Evolutionary conservation across 2,329 filamentous ascomycete genomes (phyloP), one percentile per base, ranked within the genome.

Genomic region (Xylariaceae sp.): DNA sequence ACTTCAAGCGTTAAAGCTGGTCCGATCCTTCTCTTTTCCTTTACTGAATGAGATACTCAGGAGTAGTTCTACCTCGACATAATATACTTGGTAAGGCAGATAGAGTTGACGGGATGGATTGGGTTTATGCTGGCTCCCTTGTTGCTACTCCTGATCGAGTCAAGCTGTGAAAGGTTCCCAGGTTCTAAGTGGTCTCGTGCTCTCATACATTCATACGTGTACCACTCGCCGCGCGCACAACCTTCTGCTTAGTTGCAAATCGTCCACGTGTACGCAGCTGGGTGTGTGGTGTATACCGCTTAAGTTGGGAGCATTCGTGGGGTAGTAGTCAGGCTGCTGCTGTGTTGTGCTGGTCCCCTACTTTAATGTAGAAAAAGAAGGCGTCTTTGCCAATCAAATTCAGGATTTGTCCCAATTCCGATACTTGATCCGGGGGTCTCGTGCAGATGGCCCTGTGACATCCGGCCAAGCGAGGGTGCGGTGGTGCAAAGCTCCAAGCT

Each of bases 221-320:
- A 66, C 67, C 63, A 65, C 67, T 67, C 57, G 60, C 53, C 57
- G 60, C 56, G 64, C 53, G 53, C 60, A 62, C 62, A 63, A 52
- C 60, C 56, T 43, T 58, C 23, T 61, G 43, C 61, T 45, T 64
- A 52, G 66, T 67, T 57, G 62, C 63, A 67, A n/a, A 62, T 64
- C 60, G 68, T 70, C 67, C 68, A 70, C 68, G 68, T 70, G 68
- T 70, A 66, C 67, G 57, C 52, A 61, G 53, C 48, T 19, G 36
- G 47, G 48, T 53, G 58, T 56, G 44, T 51, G 55, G 45, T 53
- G 49, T 34, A 45, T 46, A 44, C 23, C 39, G 39, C 17, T 45
- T 53, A 29, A 53, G 47, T 60, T 60, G 53, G 36, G 52, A 64
- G 66, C 60, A 53, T 65, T 65, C 65, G 66, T 68, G 65, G 66